Evolutionary conservation across 768 basidiomycete genomes (phyloP), one percentile per base, ranked within the genome.

Genomic region (Hemileccinum impolitum): DNA sequence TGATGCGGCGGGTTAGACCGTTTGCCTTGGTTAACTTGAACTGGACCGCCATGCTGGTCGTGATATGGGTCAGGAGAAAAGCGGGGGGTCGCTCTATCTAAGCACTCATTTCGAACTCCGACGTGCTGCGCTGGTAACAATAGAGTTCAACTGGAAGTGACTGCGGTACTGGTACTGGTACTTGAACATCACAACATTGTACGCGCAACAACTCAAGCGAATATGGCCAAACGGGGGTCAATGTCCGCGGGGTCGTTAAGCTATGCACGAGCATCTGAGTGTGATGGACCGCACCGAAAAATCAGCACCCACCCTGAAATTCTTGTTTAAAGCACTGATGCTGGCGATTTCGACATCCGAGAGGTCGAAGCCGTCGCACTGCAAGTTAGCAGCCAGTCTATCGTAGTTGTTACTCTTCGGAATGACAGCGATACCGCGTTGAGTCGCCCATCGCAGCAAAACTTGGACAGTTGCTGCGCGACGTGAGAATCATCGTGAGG

Each of bases 391-490:
- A 17, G 59, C 56, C 48, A 76, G 56, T 44, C 76, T 72, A 8
- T 61, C 51, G 4, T 53, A 43, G 54, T 72, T 57, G 62, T 80
- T 81, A 43, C 75, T 79, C 74, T 92, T 92, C 39, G 89, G 89
- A 52, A 92, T 79, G 39, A 90, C 82, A 30, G 83, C 82, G 51
- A 90, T 75, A 10, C 79, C 82, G 32, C 80, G 81, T 59, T 89
- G 85, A 13, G 84, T 85, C 2, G 86, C 80, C 89, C 89, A 92
- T 55, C 87, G 77, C 45, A 92, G 76, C 34, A 90, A 69, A 19
- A 90, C 78, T 65, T 90, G 87, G 7, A 86, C 85, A 17, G 66
- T 52, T 21, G 67, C 70, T 54, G 44, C 46, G 49, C 48, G 14
- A 50, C 35, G 18, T 51, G 28, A 56, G 50, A 43, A 23, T 36